Evolutionary conservation across 2,329 filamentous ascomycete species (phyloP).

Genomic region (Neofusicoccum kwambonambiense): DNA sequence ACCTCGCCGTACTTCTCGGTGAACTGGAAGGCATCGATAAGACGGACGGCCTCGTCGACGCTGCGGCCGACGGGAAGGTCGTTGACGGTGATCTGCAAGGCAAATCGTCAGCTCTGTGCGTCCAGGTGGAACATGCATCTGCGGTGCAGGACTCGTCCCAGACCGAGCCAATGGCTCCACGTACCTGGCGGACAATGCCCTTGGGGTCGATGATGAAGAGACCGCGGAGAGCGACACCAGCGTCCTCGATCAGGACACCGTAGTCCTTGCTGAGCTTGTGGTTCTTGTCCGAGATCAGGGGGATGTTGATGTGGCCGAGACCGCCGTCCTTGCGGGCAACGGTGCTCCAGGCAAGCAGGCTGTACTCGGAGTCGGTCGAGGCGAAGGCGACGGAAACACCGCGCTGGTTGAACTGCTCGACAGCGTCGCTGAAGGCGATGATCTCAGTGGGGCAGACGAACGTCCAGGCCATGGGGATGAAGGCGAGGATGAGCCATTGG

Average conservation of each 20-base stretch:
- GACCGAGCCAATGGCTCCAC: conserved; percentile 20
- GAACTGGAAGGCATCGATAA: conserved; percentile 52
- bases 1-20: conserved; percentile 44
- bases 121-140: conserved; percentile 1
- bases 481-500: conserved; percentile 63
- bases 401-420: conserved; percentile 59
- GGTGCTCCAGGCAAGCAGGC: conserved; percentile 58
- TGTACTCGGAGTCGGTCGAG: conserved; percentile 62
- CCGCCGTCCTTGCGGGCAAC: conserved; percentile 61
- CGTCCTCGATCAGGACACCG: conserved; percentile 63
- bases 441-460: conserved; percentile 68
- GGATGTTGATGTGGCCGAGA: conserved; percentile 60
- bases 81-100: conserved; percentile 60
- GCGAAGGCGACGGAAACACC: conserved; percentile 61
- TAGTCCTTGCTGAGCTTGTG: conserved; percentile 61
- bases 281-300: conserved; percentile 62
- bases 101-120: conserved; percentile 19
- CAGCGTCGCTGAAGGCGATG: conserved; percentile 62
- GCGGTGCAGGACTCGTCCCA: background rate
- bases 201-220: conserved; percentile 67
- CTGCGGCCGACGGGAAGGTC: conserved; percentile 64
- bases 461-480: conserved; percentile 68
- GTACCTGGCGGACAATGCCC: conserved; percentile 54
- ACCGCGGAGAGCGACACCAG: conserved; percentile 62
- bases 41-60: conserved; percentile 62